Conservation (phyloP, 108 stramenopile species). For the Fragilaria crotonensis region DNA sequence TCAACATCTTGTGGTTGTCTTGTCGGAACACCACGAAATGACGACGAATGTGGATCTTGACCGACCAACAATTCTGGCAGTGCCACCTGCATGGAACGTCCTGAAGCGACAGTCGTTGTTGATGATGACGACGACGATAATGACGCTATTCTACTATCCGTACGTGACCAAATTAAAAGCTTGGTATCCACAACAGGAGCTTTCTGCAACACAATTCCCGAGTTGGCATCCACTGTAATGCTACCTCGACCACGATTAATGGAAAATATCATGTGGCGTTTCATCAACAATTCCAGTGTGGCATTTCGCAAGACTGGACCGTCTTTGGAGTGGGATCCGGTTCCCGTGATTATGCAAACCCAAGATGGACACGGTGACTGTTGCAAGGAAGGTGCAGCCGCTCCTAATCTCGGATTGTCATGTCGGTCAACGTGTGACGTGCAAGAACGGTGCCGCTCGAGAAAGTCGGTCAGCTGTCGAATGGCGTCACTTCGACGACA, state of each 20-base stretch:
- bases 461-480: not conserved
- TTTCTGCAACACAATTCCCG: conserved; percentile 44
- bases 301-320: conserved; percentile 51
- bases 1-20: not conserved
- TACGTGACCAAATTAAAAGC: not conserved
- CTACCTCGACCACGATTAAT: conserved; percentile 37
- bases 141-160: not conserved
- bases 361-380: no score
- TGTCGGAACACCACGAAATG: not conserved
- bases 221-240: conserved; percentile 50
- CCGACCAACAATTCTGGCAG: not conserved
- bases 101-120: not conserved
- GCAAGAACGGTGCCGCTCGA: not conserved
- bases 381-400: no score
- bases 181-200: not conserved
- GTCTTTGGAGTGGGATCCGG: conserved; percentile 39
- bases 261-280: conserved; percentile 45
- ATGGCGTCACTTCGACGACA: not conserved
- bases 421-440: no score
- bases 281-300: conserved; percentile 34
- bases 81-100: not conserved
- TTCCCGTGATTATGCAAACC: conserved; percentile 34
- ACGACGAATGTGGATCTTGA: not conserved
- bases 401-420: no score
- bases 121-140: not conserved